These are phyloP conservation scores for Solanum neorickii DNA, from an alignment of 257 asterid species.

Conservation along the genomic window DNA sequence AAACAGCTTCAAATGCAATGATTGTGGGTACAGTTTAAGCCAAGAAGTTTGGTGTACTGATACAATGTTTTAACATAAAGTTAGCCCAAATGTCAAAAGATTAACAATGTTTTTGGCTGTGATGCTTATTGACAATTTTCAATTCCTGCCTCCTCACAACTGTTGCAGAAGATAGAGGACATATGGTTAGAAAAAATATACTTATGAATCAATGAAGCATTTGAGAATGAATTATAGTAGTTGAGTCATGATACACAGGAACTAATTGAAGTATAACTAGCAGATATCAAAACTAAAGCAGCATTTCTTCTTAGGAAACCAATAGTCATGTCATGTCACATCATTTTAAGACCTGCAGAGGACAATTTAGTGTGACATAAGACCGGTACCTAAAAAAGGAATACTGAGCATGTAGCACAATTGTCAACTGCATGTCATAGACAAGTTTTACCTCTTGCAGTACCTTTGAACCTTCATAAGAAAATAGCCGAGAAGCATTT, in stretches of 20 bases:
- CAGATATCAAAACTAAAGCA: background rate
- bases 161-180: background rate
- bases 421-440: background rate
- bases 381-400: background rate
- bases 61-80: too few relatives aligned
- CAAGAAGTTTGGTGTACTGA: background rate
- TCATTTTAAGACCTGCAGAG: background rate
- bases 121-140: background rate
- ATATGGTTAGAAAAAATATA: background rate
- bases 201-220: background rate
- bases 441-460: background rate
- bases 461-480: conserved; percentile 75
- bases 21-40: background rate
- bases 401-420: background rate
- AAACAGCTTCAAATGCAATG: too few relatives aligned
- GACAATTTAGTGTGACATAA: background rate
- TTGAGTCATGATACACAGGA: background rate
- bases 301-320: background rate
- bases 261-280: background rate
- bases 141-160: background rate
- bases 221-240: background rate
- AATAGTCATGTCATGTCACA: background rate
- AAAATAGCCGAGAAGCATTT: conserved; percentile 61
- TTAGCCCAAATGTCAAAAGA: background rate
- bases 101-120: background rate